These are phyloP conservation scores for Pichia kluyveri DNA, from an alignment of 805 yeast genomes.

Conservation along the genomic window DNA sequence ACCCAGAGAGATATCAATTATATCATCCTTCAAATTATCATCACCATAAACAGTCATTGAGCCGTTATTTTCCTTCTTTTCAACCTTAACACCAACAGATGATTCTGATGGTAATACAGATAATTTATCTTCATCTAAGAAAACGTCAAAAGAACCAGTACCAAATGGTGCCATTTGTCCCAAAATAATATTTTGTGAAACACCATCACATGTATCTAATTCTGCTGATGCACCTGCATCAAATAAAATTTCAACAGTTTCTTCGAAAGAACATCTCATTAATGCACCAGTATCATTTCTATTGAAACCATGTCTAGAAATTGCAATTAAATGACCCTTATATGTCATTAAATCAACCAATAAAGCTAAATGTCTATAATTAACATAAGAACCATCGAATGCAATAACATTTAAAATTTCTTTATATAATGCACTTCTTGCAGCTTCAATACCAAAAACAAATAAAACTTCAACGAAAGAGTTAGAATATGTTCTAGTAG, in stretches of 20 bases:
- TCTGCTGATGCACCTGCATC: constrained; percentile 99
- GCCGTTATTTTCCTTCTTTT: constrained; percentile 49
- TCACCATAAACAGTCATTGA: constrained; percentile 88
- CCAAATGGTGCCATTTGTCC: constrained; percentile 99
- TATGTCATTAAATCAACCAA: constrained; percentile 98
- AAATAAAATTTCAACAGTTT: constrained; percentile 92
- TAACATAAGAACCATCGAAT: constrained; percentile 98
- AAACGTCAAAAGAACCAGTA: constrained; percentile 94
- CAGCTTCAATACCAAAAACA: constrained; percentile 97
- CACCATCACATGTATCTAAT: constrained; percentile 96
- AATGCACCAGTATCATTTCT: constrained; percentile 98
- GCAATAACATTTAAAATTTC: constrained; percentile 97
- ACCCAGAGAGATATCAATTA: constrained; percentile 32
- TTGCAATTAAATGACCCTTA: constrained; percentile 96
- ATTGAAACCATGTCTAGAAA: constrained; percentile 98
- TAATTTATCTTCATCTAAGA: constrained; percentile 85
- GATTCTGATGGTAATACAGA: constrained; percentile 49
- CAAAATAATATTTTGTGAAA: constrained; percentile 92
- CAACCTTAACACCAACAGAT: constrained; percentile 29
- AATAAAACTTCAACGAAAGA: constrained; percentile 92
- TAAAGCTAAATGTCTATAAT: constrained; percentile 96
- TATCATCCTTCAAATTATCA: constrained; percentile 56
- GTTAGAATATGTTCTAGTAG: constrained; percentile 85
- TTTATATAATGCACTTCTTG: constrained; percentile 85
- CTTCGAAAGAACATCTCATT: constrained; percentile 99